Evolutionary conservation across 1,139 yeast genomes (phyloP), one percentile per base, ranked within the genome.

Genomic region (Taphrina deformans): DNA sequence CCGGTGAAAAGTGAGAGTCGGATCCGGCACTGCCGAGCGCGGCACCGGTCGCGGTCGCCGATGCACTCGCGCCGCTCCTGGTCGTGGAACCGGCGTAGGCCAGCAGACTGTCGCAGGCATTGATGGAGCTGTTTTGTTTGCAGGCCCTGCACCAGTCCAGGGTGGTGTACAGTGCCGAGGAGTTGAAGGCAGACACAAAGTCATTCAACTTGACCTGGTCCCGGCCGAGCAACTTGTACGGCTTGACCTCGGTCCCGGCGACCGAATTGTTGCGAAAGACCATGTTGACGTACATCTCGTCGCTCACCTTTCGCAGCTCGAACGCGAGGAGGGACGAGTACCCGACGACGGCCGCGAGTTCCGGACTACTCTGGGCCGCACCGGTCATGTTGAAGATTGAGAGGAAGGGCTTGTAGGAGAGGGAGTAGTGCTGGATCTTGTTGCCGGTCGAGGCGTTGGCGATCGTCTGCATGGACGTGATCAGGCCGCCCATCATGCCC

Each of bases 381-480:
- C 65, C 65, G 10, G 65, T 61, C 65, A 61, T 61, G 53, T 61
- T 61, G 59, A 61, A 61, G 45, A 61, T 26, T 5, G 59, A 52
- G 38, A 61, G 45, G 55, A 61, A 61, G 2, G 65, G 65, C 29
- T 61, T 61, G 46, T 61, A 61, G 29, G 58, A 29, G 35, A 61
- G 35, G 12, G 65, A 52, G 59, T 52, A 61, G 50, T 61, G 65
- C 59, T 52, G 41, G 16, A 61, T 61, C 59, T 61, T 61, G 51
- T 26, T 41, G 12, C 24, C 58, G 26, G 59, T 31, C 3, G 56
- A 26, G 0, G 63, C 41, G 2, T 61, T 52, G 27, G 59, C 60
- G 16, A 61, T 61, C 14, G 55, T 55, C 38, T 44, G 41, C 65
- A 61, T 61, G 38, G 65, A 40, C 21, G 55, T 45, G 9, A 61